phyloP scores from a whole-genome alignment of 2,329 filamentous ascomycete genomes.

The Furcasterigmium furcatum region DNA sequence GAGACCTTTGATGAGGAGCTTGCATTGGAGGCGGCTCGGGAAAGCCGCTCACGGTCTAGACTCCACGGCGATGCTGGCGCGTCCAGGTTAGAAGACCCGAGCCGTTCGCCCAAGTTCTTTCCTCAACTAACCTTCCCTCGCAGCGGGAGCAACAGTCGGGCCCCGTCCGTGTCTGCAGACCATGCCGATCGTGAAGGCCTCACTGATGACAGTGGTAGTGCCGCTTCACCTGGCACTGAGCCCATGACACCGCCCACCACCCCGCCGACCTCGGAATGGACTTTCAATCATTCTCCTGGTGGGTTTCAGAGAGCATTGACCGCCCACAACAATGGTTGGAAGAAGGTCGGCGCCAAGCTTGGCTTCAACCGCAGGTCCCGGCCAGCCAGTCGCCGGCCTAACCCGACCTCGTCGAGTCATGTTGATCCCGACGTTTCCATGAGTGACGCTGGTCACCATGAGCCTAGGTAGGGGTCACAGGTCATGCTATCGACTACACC shows the following conservation, averaged over 20 bases:
- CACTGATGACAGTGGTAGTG: conserved; percentile 63
- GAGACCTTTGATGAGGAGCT: conserved; percentile 29
- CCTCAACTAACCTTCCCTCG: conserved; percentile 37
- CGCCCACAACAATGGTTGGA: conserved; percentile 58
- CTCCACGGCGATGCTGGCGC: conserved; percentile 28
- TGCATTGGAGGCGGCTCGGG: conserved; percentile 23
- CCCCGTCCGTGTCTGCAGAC: conserved; percentile 43
- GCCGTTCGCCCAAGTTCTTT: conserved; percentile 42
- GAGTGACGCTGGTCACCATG: conserved; percentile 29
- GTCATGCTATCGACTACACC: conserved; percentile 47
- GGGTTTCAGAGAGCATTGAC: conserved; percentile 51
- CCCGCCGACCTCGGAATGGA: conserved; percentile 60
- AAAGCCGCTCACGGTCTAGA: conserved; percentile 34
- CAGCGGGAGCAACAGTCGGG: conserved; percentile 31
- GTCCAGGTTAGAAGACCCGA: conserved; percentile 29
- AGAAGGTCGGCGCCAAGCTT: conserved; percentile 60
- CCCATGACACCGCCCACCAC: conserved; percentile 74
- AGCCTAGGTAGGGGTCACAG: conserved; percentile 55
- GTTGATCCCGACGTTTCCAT: conserved; percentile 30
- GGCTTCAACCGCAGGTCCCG: conserved; percentile 54
- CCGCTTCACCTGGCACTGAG: conserved; percentile 55
- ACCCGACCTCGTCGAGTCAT: conserved; percentile 40
- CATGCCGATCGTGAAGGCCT: conserved; percentile 46
- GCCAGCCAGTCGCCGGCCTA: conserved; percentile 37
- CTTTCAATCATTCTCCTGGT: conserved; percentile 48